Evolutionary conservation across 148 eudicot species (phyloP), one percentile per base, ranked within the genome.

Genomic region (Suaeda aralocaspica): DNA sequence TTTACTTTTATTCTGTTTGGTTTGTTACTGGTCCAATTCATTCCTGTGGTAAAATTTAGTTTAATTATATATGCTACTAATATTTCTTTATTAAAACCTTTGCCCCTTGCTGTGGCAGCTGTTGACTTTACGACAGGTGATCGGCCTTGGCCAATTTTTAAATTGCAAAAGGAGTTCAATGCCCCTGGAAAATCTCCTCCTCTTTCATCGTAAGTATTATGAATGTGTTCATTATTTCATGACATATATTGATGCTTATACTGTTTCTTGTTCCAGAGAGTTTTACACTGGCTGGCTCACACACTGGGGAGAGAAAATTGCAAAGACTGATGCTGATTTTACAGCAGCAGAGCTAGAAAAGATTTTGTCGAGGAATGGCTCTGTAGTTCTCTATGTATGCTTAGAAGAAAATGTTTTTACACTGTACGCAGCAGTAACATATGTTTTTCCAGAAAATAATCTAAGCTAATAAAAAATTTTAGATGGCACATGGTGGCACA

Each of bases 401-500:
- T 29, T n/a, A 59, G 34, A 56, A 67, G 74, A 62, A 46, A 48
- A 25, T 73, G 33, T 59, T 42, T 74, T 81, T 36, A 36, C 41
- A 36, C 41, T n/a, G 8, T 19, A 34, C 49, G 29, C 44, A 25
- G 13, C 28, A 71, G 29, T 69, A 51, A 49, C 62, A 24, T 59
- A 64, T 52, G 28, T 55, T 52, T 66, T 50, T 66, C 65, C 51
- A 66, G n/a, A 71, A 24, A 68, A 52, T 74, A 44, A 76, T 36
- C 22, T 68, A 53, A 68, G 58, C 61, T 71, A 29, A 60, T 61
- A 64, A 56, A 79, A 67, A 31, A 67, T 76, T 76, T 22, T 73
- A 94, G 98, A 91, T 94, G 98, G 98, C 80, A 25, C 98, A 94
- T 75, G 98, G 98, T 78, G 98, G 98, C 72, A 88, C 97, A 53